phyloP scores from a whole-genome alignment of 164 flowering plant genomes.

The Piper betle region DNA sequence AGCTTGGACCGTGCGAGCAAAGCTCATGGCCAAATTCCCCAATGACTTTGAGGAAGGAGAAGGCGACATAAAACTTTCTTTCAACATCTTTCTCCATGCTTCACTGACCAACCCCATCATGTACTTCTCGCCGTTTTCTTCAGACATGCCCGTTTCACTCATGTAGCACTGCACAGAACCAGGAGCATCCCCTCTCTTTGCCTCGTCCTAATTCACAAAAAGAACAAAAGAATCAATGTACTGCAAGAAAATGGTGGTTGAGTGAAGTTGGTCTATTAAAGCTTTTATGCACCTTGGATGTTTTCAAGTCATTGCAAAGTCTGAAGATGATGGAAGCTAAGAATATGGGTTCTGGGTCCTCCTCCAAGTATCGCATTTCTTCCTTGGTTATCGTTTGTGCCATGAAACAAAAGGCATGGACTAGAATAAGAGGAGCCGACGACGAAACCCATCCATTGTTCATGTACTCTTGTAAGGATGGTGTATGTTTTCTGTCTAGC shows the following conservation, averaged over 20 bases:
- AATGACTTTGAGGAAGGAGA: constrained; percentile 1
- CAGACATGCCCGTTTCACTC: constrained; percentile 8
- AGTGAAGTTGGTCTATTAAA: too few species aligned
- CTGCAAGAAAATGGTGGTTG: background rate
- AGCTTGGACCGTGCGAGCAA: constrained; percentile 5
- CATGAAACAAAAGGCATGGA: constrained; percentile 18
- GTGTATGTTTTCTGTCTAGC: constrained; percentile 23
- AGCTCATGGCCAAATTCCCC: background rate
- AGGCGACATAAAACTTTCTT: background rate
- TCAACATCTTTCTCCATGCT: background rate
- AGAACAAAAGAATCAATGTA: background rate
- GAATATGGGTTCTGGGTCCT: constrained; percentile 9
- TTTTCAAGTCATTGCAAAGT: constrained; percentile 30
- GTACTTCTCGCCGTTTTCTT: constrained; percentile 7
- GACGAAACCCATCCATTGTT: constrained; percentile 41
- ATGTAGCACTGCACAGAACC: constrained; percentile 12
- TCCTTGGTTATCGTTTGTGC: constrained; percentile 6
- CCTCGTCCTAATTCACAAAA: too few species aligned
- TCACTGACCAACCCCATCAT: background rate
- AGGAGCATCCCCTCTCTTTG: constrained; percentile 12
- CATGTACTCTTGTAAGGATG: constrained; percentile 32
- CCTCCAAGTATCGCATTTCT: constrained; percentile 7
- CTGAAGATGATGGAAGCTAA: constrained; percentile 23
- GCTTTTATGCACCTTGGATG: constrained; percentile 16
- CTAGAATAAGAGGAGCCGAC: constrained; percentile 23